Evolutionary conservation across 2,329 filamentous ascomycete genomes (phyloP).

Genomic region (Nemania sp.): DNA sequence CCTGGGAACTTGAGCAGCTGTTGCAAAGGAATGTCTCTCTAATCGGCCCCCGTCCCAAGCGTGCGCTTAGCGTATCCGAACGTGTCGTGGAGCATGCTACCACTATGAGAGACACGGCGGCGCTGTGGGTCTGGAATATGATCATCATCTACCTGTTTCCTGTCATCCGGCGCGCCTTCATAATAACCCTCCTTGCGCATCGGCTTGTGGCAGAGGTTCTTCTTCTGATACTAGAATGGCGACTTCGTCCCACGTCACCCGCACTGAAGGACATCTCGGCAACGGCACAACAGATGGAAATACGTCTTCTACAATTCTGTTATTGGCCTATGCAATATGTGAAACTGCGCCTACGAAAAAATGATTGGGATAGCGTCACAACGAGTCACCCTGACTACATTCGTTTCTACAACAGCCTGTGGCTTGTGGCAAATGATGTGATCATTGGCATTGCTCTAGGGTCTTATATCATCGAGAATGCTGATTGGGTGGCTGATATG

Average conservation of each 20-base stretch:
- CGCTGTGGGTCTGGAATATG: conserved; percentile 69
- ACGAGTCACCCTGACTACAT: conserved; percentile 97
- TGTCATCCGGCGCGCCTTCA: conserved; percentile 70
- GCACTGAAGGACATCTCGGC: conserved; percentile 95
- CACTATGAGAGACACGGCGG: conserved; percentile 76
- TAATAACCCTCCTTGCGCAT: conserved; percentile 78
- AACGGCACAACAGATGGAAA: conserved; percentile 95
- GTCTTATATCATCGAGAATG: conserved; percentile 96
- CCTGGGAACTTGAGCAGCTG: conserved; percentile 82
- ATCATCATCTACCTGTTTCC: conserved; percentile 79
- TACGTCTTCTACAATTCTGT: conserved; percentile 94
- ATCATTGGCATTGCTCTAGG: conserved; percentile 97
- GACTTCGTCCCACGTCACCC: conserved; percentile 73
- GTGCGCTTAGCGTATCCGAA: conserved; percentile 90
- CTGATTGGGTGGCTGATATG: conserved; percentile 77
- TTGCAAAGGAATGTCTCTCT: conserved; percentile 89
- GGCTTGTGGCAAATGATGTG: conserved; percentile 97
- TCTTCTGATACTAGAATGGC: conserved; percentile 81
- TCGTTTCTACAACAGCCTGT: conserved; percentile 96
- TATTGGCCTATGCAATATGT: conserved; percentile 98
- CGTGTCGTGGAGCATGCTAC: conserved; percentile 91
- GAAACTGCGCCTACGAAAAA: conserved; percentile 84
- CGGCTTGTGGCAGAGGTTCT: conserved; percentile 80
- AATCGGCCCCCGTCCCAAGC: conserved; percentile 77
- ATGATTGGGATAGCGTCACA: conserved; percentile 93